Evolutionary conservation across 768 basidiomycete genomes (phyloP).

Genomic region (Auriculariales sp.): DNA sequence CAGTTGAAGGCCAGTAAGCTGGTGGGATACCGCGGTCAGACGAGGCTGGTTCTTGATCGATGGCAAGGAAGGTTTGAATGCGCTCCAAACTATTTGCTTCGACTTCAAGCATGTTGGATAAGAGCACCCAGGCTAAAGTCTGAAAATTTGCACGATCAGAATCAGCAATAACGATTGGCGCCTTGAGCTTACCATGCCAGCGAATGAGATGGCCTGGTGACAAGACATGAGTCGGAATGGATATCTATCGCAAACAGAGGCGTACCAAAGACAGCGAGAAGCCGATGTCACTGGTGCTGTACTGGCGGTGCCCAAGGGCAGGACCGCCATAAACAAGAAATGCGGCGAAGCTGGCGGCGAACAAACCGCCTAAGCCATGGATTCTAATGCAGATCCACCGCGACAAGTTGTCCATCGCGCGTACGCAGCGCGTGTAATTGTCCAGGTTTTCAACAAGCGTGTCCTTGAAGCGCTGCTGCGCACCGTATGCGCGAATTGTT

Average conservation of each 20-base stretch:
- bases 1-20: slow-evolving; percentile 52
- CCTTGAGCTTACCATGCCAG: neutral
- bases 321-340: slow-evolving; percentile 20
- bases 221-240: too few species aligned
- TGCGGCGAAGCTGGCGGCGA: slow-evolving; percentile 16
- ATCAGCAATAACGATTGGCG: too few species aligned
- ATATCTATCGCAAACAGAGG: too few species aligned
- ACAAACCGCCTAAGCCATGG: slow-evolving; percentile 20
- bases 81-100: slow-evolving; percentile 13
- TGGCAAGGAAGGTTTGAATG: slow-evolving; percentile 32
- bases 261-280: neutral
- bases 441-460: too few species aligned
- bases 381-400: slow-evolving; percentile 17
- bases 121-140: neutral
- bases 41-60: slow-evolving; percentile 39
- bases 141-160: too few species aligned
- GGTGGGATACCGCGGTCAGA: slow-evolving; percentile 34
- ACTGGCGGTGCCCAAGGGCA: neutral
- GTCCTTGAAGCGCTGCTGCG: too few species aligned
- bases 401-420: slow-evolving; percentile 10
- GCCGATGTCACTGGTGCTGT: neutral
- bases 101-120: neutral
- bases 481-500: too few species aligned
- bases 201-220: neutral
- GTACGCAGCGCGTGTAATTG: too few species aligned